Conservation (phyloP, 352 stramenopile genomes). For the Blastocystis sp. region DNA sequence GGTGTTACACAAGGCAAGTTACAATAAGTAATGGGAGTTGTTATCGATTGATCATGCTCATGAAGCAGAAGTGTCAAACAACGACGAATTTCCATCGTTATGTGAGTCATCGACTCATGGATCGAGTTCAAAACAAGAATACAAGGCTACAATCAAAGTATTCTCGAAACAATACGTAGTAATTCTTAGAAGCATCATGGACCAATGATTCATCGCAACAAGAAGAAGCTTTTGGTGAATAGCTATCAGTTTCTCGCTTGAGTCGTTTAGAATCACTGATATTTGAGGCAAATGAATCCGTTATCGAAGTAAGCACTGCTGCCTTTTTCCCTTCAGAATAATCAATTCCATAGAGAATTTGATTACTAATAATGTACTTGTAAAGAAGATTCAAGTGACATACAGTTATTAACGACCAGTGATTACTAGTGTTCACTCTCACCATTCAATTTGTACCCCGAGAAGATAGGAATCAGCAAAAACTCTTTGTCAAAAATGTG, state of each 20-base stretch:
- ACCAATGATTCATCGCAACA: too few relatives aligned
- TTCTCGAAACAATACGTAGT: neutral
- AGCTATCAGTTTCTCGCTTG: neutral
- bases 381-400: neutral
- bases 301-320: neutral
- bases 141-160: neutral
- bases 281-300: neutral
- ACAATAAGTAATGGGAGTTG: neutral
- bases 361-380: neutral
- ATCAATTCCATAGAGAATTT: neutral
- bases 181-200: too few relatives aligned
- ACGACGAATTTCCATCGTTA: neutral
- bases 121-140: neutral
- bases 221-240: neutral
- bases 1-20: neutral
- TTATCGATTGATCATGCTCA: neutral
- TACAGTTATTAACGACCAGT: neutral
- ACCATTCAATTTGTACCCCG: neutral
- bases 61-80: neutral
- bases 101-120: neutral
- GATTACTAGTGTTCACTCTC: neutral
- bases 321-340: neutral
- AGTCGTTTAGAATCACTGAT: neutral
- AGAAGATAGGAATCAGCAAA: neutral
- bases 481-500: slow-evolving; percentile 11